phyloP scores from a whole-genome alignment of 306 rosid species.

The Cicer judaicum region DNA sequence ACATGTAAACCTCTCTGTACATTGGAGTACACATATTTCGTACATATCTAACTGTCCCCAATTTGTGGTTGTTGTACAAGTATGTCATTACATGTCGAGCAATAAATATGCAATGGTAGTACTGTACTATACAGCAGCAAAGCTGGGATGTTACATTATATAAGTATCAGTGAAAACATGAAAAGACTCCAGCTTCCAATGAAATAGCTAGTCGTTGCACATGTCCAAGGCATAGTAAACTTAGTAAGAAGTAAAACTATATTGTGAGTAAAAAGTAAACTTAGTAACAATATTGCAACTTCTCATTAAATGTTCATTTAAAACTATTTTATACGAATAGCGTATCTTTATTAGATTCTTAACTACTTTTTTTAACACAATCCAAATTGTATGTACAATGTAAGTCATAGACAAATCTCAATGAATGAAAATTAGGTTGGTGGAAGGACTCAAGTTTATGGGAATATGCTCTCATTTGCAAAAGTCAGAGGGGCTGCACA shows the following conservation, averaged over 20 bases:
- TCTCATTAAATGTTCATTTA: too few species aligned
- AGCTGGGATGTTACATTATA: conserved; percentile 40
- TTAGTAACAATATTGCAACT: too few species aligned
- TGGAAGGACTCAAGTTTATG: conserved; percentile 99
- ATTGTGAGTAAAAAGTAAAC: too few species aligned
- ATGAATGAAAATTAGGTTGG: conserved; percentile 72
- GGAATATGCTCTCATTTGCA: conserved; percentile 84
- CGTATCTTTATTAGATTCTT: too few species aligned
- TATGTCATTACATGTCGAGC: conserved; percentile 14
- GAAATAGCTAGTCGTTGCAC: conserved; percentile 22
- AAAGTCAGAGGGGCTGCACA: conserved; percentile 96
- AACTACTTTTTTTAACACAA: background rate
- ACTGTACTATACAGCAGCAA: conserved; percentile 8
- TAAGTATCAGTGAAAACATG: background rate
- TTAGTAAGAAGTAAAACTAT: too few species aligned
- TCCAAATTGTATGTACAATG: background rate
- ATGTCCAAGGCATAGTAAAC: background rate
- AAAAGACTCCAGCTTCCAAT: conserved; percentile 10
- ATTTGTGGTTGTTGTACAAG: background rate
- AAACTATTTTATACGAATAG: too few species aligned
- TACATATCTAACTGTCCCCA: background rate
- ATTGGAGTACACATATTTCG: background rate
- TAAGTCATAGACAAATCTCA: conserved; percentile 3
- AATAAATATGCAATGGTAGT: conserved; percentile 7
- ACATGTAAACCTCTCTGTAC: background rate